Evolutionary conservation across 1,139 yeast species (phyloP), one percentile per base, ranked within the genome.

Genomic region (Geotrichum histeridarum): DNA sequence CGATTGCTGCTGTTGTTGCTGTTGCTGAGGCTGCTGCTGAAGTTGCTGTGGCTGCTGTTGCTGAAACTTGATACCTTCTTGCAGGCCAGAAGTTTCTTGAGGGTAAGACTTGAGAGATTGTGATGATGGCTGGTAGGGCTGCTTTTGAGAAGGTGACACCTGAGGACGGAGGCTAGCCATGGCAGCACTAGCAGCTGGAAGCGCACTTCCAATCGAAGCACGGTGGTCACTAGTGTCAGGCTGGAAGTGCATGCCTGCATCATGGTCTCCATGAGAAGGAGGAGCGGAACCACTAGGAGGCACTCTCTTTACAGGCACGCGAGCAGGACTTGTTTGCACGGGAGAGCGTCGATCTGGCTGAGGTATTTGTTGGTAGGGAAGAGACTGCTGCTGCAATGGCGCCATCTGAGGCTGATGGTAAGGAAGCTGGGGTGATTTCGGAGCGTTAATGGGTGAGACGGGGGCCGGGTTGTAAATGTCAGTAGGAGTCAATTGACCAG

Each of bases 81-180:
- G 43, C 45, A 48, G 18, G 2, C 14, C 46, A 8, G 46, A 18
- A 11, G 39, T 30, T 18, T 22, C 50, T 15, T 30, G 42, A 4
- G 11, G 39, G 32, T 27, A 32, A 8, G 47, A 12, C 33, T 48
- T 41, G 5, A 35, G 14, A 7, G 42, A 47, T 12, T 36, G 35
- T 5, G 49, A 14, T 12, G 33, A 33, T 18, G 49, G 31, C 17
- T 30, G 11, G 15, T 37, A n/a, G 17, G 39, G 17, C 3, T 37
- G 39, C 9, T 8, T 9, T 6, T 39, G 54, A 8, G 60, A 57
- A 9, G 55, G 60, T 17, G 55, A 54, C 8, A 60, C 61, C 8
- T 46, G 61, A 44, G 51, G 41, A 15, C 42, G 47, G 9, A 42
- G 32, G 15, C 49, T 53, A 27, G 43, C 33, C 49, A 48, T 53